Evolutionary conservation across 345 rosid genomes (phyloP).

Genomic region (Gossypium arboreum): DNA sequence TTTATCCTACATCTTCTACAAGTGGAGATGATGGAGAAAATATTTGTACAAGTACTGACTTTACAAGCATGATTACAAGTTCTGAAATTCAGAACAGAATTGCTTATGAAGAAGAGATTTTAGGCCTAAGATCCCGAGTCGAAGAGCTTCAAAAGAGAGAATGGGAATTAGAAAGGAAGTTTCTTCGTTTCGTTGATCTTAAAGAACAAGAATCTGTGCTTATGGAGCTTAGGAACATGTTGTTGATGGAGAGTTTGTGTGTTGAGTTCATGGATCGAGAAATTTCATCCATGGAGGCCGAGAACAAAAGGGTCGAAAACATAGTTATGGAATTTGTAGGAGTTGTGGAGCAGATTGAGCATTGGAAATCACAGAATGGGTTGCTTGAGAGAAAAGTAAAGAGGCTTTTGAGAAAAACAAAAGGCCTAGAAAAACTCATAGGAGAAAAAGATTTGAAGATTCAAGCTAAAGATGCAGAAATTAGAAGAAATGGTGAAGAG

Average conservation of each 20-base stretch:
- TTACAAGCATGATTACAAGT: constrained; percentile 9
- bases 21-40: constrained; percentile 24
- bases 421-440: constrained; percentile 25
- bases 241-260: constrained; percentile 35
- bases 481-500: constrained; percentile 22
- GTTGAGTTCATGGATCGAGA: constrained; percentile 46
- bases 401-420: constrained; percentile 43
- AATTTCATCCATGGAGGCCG: constrained; percentile 42
- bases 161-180: constrained; percentile 33
- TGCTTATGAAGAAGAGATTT: constrained; percentile 29
- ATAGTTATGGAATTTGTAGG: constrained; percentile 35
- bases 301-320: constrained; percentile 34
- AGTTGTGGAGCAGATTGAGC: constrained; percentile 34
- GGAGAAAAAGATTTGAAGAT: constrained; percentile 36
- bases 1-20: constrained; percentile 13
- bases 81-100: constrained; percentile 6
- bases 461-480: constrained; percentile 34
- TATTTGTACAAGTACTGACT: not conserved
- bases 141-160: constrained; percentile 54
- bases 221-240: constrained; percentile 41
- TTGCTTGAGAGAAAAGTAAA: constrained; percentile 45
- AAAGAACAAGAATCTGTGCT: constrained; percentile 60
- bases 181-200: constrained; percentile 41
- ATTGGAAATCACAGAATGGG: constrained; percentile 35
- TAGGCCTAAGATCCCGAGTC: constrained; percentile 30